phyloP scores from a whole-genome alignment of 352 stramenopile species.

The Phytophthora quininea region DNA sequence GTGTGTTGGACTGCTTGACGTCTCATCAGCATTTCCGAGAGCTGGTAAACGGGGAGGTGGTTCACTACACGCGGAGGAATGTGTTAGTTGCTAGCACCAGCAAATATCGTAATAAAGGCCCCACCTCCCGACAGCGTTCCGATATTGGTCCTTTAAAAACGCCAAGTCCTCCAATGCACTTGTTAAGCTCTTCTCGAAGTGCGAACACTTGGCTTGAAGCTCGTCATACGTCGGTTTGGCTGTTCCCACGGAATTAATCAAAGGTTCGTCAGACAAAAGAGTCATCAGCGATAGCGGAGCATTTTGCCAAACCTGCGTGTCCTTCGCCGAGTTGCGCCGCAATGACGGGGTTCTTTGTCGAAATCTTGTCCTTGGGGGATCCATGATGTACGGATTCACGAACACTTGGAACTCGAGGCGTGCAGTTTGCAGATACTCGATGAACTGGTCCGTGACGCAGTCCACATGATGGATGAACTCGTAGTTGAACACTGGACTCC shows the following conservation, averaged over 20 bases:
- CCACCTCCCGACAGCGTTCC: conserved; percentile 55
- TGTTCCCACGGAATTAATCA: conserved; percentile 12
- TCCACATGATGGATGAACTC: conserved; percentile 86
- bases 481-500: conserved; percentile 92
- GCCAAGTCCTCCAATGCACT: conserved; percentile 47
- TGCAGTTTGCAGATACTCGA: conserved; percentile 83
- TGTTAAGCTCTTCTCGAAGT: conserved; percentile 53
- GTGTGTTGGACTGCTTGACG: conserved; percentile 6
- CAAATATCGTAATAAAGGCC: conserved; percentile 1
- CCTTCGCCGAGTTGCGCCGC: conserved; percentile 62
- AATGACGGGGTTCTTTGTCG: conserved; percentile 75
- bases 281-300: background rate
- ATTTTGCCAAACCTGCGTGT: conserved; percentile 36
- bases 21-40: conserved; percentile 3
- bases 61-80: conserved; percentile 35
- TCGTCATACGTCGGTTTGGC: conserved; percentile 59
- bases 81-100: background rate
- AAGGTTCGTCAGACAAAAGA: background rate
- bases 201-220: conserved; percentile 55
- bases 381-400: conserved; percentile 89
- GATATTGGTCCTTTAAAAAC: conserved; percentile 63
- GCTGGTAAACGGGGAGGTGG: conserved; percentile 29
- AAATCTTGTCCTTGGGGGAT: conserved; percentile 87
- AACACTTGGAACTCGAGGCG: conserved; percentile 90
- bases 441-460: conserved; percentile 87